Base-by-base conservation (phyloP, 306 rosid species). In the Mimosa bimucronata region DNA sequence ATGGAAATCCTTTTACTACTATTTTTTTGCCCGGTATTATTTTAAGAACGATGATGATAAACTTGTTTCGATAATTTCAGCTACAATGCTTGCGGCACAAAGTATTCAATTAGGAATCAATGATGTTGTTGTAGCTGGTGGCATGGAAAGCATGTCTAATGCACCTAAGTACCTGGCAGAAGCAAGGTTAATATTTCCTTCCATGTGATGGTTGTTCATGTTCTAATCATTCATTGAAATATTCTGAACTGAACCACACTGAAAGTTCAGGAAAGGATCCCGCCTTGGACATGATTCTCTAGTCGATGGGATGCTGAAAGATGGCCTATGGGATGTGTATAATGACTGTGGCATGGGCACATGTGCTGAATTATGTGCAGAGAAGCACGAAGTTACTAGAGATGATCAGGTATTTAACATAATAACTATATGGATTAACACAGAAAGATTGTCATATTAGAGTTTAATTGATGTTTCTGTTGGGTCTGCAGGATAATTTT, bases 101-200 rank as follows among this genome's bases (percentile, higher is more conserved):
- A 93, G 97, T 85, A 96, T 96, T 87, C 99, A 96, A 80, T 86
- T 96, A 85, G 98, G 99, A 75, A 85, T 87, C 60, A 96, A 91
- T 73, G 98, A 96, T 74, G 89, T 96, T 83, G 98, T 96, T 78
- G 97, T 96, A 66, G 94, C 99, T 83, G 99, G 99, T 86, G 99
- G 99, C 76, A 91, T 93, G 97, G 99, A 96, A 84, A 90, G 89
- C 93, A 96, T 96, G 99, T 96, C 99, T 45, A 96, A 88, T 80
- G 93, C 77, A 75, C 99, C 99, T 0, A 96, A 96, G 83, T 96
- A 96, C 85, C 68, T 96, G 29, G 91, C 97, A 19, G 99, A 96
- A 89, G 99, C 98, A 87, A 96, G 99, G 99, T 96, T 57, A 66
- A 57, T 85, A 81, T 58, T 73, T 58, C 55, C 19, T 74, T 81